A percentile compares a stretch with the other conserved stretches of the same genome.
Evolutionary conservation across 2,329 filamentous ascomycete species (phyloP).

Genomic region (Cladophialophora bantiana): DNA sequence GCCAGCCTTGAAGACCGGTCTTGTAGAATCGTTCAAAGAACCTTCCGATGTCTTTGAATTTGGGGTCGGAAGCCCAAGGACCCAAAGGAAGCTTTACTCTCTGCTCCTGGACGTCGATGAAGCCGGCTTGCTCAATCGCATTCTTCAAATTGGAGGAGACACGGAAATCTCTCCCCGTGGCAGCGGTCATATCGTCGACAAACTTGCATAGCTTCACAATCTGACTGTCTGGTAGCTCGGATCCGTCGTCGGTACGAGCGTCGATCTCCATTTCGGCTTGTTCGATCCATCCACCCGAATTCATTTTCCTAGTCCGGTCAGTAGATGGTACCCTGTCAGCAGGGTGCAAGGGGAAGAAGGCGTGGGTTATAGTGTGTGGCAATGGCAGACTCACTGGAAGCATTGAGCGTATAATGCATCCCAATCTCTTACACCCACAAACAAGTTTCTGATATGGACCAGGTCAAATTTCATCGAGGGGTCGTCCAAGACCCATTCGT

Average conservation of each 20-base stretch:
- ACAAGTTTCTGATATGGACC: slow-evolving; percentile 51
- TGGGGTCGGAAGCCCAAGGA: slow-evolving; percentile 49
- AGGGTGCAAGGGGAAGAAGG: background rate
- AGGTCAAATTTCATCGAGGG: slow-evolving; percentile 49
- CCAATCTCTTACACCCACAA: slow-evolving; percentile 48
- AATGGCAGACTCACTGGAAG: slow-evolving; percentile 41
- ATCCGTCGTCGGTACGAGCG: slow-evolving; percentile 40
- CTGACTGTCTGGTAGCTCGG: slow-evolving; percentile 35
- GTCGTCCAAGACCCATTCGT: slow-evolving; percentile 47
- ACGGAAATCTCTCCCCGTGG: slow-evolving; percentile 41
- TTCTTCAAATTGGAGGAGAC: slow-evolving; percentile 42
- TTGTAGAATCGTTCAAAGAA: slow-evolving; percentile 43
- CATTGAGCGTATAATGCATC: slow-evolving; percentile 46
- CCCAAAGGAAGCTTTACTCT: slow-evolving; percentile 53
- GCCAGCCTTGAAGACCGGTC: slow-evolving; percentile 43
- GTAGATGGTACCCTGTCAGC: background rate
- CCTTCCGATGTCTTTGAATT: slow-evolving; percentile 49
- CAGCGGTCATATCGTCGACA: slow-evolving; percentile 31
- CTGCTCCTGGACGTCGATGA: slow-evolving; percentile 54
- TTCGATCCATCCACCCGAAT: slow-evolving; percentile 49
- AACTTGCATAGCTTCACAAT: slow-evolving; percentile 37
- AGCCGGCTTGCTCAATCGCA: slow-evolving; percentile 49
- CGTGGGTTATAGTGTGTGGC: background rate
- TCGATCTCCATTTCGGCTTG: slow-evolving; percentile 43
- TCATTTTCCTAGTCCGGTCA: slow-evolving; percentile 43